Evolutionary conservation across 2,329 filamentous ascomycete genomes (phyloP).

Genomic region (Ascochyta fabae): DNA sequence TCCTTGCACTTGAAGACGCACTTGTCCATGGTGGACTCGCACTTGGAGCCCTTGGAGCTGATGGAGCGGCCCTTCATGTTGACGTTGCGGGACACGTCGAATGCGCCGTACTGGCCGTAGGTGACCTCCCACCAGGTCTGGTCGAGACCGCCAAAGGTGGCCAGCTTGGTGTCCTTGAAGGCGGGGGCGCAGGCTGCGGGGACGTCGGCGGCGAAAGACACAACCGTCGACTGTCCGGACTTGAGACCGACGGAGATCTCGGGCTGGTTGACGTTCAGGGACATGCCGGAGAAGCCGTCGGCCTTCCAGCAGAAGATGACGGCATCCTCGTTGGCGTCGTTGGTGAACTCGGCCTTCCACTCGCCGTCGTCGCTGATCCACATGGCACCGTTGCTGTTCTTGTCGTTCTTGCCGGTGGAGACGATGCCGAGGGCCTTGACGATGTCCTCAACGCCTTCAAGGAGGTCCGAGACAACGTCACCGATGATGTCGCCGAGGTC

Average conservation of each 20-base stretch:
- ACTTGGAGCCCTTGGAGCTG: conserved; percentile 49
- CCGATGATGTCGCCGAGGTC: conserved; percentile 15
- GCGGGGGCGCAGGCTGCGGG: conserved; percentile 52
- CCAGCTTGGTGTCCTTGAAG: conserved; percentile 43
- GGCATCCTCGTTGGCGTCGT: conserved; percentile 39
- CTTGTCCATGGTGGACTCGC: conserved; percentile 50
- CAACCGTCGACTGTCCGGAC: conserved; percentile 42
- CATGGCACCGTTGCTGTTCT: conserved; percentile 38
- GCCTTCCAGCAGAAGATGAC: conserved; percentile 49
- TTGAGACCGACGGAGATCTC: conserved; percentile 51
- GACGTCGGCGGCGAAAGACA: conserved; percentile 49
- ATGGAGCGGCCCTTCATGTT: conserved; percentile 54
- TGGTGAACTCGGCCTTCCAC: conserved; percentile 47
- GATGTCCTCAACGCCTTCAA: conserved; percentile 30
- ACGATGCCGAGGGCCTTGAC: conserved; percentile 29
- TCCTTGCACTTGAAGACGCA: conserved; percentile 55
- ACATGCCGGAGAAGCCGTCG: conserved; percentile 44
- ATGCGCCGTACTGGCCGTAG: conserved; percentile 47
- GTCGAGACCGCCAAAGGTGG: conserved; percentile 48
- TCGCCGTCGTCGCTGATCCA: conserved; percentile 46
- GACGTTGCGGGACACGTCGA: conserved; percentile 54
- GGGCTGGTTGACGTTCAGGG: conserved; percentile 45
- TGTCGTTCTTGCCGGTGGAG: conserved; percentile 37
- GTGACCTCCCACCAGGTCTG: conserved; percentile 57
- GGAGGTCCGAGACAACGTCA: conserved; percentile 24